Evolutionary conservation across 805 yeast genomes (phyloP).

Genomic region (Metschnikowia lachancei): DNA sequence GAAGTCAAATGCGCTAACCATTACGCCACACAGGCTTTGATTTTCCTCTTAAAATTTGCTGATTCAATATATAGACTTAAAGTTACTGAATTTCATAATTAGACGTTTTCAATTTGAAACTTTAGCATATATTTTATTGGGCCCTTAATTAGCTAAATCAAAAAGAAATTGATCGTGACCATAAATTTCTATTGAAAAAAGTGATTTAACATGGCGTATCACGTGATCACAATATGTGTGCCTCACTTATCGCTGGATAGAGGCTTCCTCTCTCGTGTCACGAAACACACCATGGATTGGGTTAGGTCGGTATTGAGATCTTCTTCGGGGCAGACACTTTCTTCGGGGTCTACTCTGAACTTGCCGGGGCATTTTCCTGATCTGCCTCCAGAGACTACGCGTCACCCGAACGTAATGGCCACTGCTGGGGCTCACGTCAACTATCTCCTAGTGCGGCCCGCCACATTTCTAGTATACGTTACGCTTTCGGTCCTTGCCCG

Average conservation of each 20-base stretch:
- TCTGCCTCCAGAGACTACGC: neutral
- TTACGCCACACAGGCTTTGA: constrained; percentile 22
- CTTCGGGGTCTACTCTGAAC: constrained; percentile 1
- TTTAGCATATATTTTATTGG: neutral
- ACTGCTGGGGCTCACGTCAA: constrained; percentile 1
- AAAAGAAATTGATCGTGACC: neutral
- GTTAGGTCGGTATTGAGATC: neutral
- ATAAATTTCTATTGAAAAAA: too few species aligned
- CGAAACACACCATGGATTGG: constrained; percentile 5
- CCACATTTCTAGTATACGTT: neutral
- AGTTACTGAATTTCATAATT: too few species aligned
- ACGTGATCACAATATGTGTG: neutral
- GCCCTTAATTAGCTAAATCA: neutral
- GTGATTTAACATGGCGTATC: neutral
- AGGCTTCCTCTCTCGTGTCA: neutral
- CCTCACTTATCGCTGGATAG: neutral
- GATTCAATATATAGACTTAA: neutral
- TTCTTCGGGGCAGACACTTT: neutral
- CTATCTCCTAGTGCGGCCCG: constrained; percentile 5
- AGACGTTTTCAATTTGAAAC: too few species aligned
- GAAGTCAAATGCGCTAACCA: too few species aligned
- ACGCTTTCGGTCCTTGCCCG: neutral
- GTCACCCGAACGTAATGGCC: constrained; percentile 1
- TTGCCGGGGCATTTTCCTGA: constrained; percentile 14
- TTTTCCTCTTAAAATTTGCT: neutral